Percentiles rank a stretch among this genome's conserved stretches.
phyloP scores from a whole-genome alignment of 176 grass and related monocot genomes.

The Saccharum spontaneum region DNA sequence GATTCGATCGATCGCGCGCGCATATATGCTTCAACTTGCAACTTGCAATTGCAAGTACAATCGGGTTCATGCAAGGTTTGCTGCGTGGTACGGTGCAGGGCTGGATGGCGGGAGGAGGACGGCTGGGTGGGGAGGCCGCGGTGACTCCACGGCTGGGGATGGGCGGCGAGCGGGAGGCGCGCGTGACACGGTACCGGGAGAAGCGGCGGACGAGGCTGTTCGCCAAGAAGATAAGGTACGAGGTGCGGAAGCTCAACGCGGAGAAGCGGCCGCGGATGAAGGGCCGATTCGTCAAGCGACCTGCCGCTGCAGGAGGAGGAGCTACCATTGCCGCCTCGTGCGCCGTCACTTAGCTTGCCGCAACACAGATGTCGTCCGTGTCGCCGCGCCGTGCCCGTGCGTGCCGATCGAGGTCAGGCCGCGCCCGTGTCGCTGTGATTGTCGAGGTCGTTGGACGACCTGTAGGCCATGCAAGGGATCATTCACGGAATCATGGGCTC shows the following conservation, averaged over 20 bases:
- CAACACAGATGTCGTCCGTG: not conserved
- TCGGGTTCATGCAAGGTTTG: not conserved
- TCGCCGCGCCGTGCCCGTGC: not conserved
- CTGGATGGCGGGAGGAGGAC: constrained; percentile 43
- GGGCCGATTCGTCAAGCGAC: constrained; percentile 89
- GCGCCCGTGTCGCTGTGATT: not conserved
- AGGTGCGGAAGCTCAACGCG: constrained; percentile 96
- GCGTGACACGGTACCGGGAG: constrained; percentile 85
- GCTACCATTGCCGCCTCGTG: not conserved
- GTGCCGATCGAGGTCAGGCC: not conserved
- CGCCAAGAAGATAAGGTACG: constrained; percentile 98
- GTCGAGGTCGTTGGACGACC: not conserved
- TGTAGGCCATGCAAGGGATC: not conserved
- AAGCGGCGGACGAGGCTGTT: constrained; percentile 95
- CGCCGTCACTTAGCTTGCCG: constrained; percentile 15
- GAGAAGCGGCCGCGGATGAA: constrained; percentile 98
- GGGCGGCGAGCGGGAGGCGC: constrained; percentile 58
- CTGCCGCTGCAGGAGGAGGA: not conserved
- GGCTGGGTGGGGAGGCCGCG: not conserved
- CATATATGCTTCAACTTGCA: not conserved
- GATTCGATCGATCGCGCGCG: not conserved
- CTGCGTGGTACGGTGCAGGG: constrained; percentile 36
- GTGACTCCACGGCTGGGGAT: constrained; percentile 16
- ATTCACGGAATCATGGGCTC: constrained; percentile 45
- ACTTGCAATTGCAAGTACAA: not conserved